Conservation (phyloP, 768 basidiomycete species). For the Piloderma croceum region DNA sequence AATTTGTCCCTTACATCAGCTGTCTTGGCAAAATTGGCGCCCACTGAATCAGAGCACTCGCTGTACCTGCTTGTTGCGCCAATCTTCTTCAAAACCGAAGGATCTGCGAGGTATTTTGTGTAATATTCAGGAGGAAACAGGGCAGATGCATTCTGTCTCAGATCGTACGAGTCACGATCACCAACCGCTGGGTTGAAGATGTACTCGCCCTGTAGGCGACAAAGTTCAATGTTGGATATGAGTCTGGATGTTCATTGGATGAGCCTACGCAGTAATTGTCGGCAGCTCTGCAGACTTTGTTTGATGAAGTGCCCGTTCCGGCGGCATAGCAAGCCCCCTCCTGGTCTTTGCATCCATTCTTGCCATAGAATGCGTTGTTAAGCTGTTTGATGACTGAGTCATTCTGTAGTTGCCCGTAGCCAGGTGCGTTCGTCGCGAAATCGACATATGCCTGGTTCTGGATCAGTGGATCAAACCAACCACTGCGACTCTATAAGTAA, state of each 20-base stretch:
- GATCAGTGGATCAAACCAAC: constrained; percentile 61
- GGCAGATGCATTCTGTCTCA: constrained; percentile 49
- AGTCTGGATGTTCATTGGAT: not conserved
- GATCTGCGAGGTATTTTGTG: constrained; percentile 36
- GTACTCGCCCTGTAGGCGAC: constrained; percentile 33
- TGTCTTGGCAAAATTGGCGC: constrained; percentile 38
- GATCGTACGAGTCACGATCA: constrained; percentile 48
- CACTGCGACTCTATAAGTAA: constrained; percentile 29
- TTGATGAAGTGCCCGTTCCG: constrained; percentile 38
- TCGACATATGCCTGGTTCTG: constrained; percentile 57
- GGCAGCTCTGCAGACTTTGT: constrained; percentile 44
- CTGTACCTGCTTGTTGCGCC: constrained; percentile 46
- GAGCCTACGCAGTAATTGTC: constrained; percentile 51
- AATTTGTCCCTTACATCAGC: constrained; percentile 44
- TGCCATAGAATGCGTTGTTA: constrained; percentile 42
- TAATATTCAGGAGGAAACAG: constrained; percentile 56
- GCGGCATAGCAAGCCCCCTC: constrained; percentile 54
- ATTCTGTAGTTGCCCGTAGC: constrained; percentile 58
- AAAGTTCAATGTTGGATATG: not conserved
- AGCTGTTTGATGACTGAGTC: constrained; percentile 39
- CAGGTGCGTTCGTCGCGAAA: constrained; percentile 58
- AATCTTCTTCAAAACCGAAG: constrained; percentile 36
- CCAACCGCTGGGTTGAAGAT: constrained; percentile 49
- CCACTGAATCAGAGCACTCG: constrained; percentile 45
- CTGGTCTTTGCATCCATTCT: constrained; percentile 49